Base-by-base conservation (phyloP, 2,329 filamentous ascomycete genomes). In the Dactylonectria estremocensis region DNA sequence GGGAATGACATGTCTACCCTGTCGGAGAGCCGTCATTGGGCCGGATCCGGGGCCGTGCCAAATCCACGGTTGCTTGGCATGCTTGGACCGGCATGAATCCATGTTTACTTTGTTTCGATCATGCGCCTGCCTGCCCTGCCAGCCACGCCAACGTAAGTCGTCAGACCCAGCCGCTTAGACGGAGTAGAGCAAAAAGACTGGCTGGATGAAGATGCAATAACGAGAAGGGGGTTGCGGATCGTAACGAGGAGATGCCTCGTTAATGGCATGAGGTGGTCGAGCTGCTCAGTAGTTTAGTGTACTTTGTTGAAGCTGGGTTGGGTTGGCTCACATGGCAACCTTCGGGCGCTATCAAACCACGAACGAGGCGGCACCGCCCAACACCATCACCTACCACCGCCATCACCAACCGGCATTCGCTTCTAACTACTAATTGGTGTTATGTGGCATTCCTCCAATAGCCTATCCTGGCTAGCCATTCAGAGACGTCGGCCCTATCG, bases 291-390 rank as follows among this genome's bases (percentile, higher is more conserved):
- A 28, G 24, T 37, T n/a, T 31, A 28, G 13, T 16, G 59, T 20
- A 4, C n/a, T n/a, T n/a, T n/a, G n/a, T n/a, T n/a, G 16, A 40
- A 33, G 14, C 22, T 40, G 35, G 33, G 33, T 40, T 43, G 33
- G 18, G 8, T 43, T 55, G 50, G 43, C 40, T 57, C 59, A 59
- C 60, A 49, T 54, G 59, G 64, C 24, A 56, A 35, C 20, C 49
- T 43, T 52, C 20, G 22, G 16, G 57, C 35, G 57, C 50, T 56
- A 57, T 66, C 50, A 57, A 57, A 61, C 40, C 24, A 56, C 63
- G 63, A 66, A 61, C 57, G 63, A 57, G 52, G 50, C 40, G 24
- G 57, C 57, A 45, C 45, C 43, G 50, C 57, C 49, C 63, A 66
- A 33, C 63, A 67, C 64, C 64, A 62, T 52, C 53, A 56, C 37